These are phyloP conservation scores for Fistulifera pelliculosa DNA, from an alignment of 108 stramenopile genomes.

Conservation along the genomic window DNA sequence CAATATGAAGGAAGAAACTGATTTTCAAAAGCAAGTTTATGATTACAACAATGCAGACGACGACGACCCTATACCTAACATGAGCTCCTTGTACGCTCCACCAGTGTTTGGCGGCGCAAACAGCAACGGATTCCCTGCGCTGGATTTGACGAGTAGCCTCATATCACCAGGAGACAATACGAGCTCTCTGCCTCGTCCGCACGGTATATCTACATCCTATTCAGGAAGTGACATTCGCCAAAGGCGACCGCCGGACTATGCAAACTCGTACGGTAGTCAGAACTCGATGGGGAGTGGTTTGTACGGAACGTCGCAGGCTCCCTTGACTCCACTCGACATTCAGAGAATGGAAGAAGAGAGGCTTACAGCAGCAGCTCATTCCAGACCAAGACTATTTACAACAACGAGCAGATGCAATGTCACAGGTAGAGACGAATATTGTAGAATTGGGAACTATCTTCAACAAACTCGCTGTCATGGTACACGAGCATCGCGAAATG, in stretches of 20 bases:
- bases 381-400: slow-evolving; percentile 79
- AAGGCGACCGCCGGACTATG: not conserved
- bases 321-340: slow-evolving; percentile 78
- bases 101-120: slow-evolving; percentile 39
- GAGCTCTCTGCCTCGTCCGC: slow-evolving; percentile 47
- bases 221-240: not conserved
- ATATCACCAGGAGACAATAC: slow-evolving; percentile 5
- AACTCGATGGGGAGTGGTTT: slow-evolving; percentile 2
- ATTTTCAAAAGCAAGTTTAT: slow-evolving; percentile 61
- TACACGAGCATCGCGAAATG: slow-evolving; percentile 81
- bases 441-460: slow-evolving; percentile 83
- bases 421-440: slow-evolving; percentile 73
- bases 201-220: slow-evolving; percentile 11
- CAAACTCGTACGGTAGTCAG: not conserved
- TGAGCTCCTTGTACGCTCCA: slow-evolving; percentile 50
- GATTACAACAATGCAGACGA: slow-evolving; percentile 25
- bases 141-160: slow-evolving; percentile 85
- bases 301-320: slow-evolving; percentile 9
- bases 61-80: slow-evolving; percentile 40
- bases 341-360: slow-evolving; percentile 79
- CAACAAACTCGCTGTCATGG: slow-evolving; percentile 84
- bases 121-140: slow-evolving; percentile 38
- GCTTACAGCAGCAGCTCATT: slow-evolving; percentile 72
- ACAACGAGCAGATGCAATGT: slow-evolving; percentile 81
- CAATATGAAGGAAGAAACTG: slow-evolving; percentile 64